Conservation (phyloP, 1,284 basidiomycete genomes). For the Moniliophthora roreri region DNA sequence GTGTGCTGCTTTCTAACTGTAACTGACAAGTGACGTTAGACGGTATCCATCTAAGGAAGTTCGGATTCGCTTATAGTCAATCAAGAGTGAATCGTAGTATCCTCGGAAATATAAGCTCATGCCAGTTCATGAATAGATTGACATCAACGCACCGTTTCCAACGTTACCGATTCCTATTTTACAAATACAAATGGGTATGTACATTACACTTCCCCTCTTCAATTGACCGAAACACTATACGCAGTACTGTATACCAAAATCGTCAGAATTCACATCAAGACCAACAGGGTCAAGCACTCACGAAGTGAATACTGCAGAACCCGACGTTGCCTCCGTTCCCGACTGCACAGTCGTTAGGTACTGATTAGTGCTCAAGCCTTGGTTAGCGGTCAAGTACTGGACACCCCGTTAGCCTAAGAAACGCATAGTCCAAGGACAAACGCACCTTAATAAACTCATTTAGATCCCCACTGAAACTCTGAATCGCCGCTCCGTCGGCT, state of each 20-base stretch:
- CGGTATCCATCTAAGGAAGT: too few relatives aligned
- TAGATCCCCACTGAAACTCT: conserved; percentile 55
- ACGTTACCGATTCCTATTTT: too few relatives aligned
- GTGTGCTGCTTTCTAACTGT: too few relatives aligned
- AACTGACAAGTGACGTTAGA: too few relatives aligned
- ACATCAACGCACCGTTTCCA: too few relatives aligned
- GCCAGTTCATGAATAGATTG: too few relatives aligned
- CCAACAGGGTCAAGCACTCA: conserved; percentile 28
- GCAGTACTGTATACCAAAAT: conserved; percentile 27
- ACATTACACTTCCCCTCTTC: conserved; percentile 2
- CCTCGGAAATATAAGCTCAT: too few relatives aligned
- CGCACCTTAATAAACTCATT: conserved; percentile 53
- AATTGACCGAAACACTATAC: conserved; percentile 44
- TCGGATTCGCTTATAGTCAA: too few relatives aligned
- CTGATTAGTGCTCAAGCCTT: conserved; percentile 45
- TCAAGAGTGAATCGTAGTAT: too few relatives aligned
- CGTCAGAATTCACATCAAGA: not conserved
- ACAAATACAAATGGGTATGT: too few relatives aligned
- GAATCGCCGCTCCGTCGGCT: conserved; percentile 34
- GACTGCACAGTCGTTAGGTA: conserved; percentile 55
- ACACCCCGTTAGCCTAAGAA: not conserved
- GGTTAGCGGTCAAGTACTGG: conserved; percentile 51
- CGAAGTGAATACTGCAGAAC: conserved; percentile 55
- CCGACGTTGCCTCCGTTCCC: conserved; percentile 57
- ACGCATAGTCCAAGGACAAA: not conserved